Conservation (phyloP, 192 early-diverging fungal species). For the Jimgerdemannia lactiflua region DNA sequence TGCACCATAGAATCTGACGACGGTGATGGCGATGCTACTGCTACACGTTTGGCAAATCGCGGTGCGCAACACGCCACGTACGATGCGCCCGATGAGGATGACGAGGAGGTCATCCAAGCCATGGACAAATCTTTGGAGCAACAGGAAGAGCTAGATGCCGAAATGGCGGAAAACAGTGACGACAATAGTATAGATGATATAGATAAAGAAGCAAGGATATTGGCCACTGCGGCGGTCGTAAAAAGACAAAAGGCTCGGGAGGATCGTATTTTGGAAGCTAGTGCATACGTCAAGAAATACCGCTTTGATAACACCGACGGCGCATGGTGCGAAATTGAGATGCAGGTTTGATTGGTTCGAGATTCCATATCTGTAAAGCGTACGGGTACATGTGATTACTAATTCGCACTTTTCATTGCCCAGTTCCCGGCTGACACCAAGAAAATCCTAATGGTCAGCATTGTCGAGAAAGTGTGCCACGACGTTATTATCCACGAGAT, state of each 20-base stretch:
- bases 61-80: slow-evolving; percentile 69
- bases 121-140: slow-evolving; percentile 39
- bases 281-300: slow-evolving; percentile 68
- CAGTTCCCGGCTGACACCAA: slow-evolving; percentile 81
- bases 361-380: slow-evolving; percentile 3
- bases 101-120: slow-evolving; percentile 51
- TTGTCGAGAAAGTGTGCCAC: slow-evolving; percentile 78
- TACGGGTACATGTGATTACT: not conserved
- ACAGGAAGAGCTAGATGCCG: slow-evolving; percentile 37
- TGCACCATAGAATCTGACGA: slow-evolving; percentile 49
- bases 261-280: slow-evolving; percentile 49
- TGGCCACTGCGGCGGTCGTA: not conserved
- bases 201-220: slow-evolving; percentile 28
- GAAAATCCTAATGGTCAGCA: slow-evolving; percentile 92
- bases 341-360: slow-evolving; percentile 39
- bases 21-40: slow-evolving; percentile 73
- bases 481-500: slow-evolving; percentile 84
- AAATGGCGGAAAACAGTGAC: slow-evolving; percentile 34
- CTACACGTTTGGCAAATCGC: slow-evolving; percentile 57
- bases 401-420: slow-evolving; percentile 14
- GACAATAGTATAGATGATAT: slow-evolving; percentile 43
- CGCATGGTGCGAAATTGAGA: slow-evolving; percentile 76
- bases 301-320: slow-evolving; percentile 66
- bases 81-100: slow-evolving; percentile 87
- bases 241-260: slow-evolving; percentile 40